Conservation (phyloP, 164 flowering plant species). For the Stephania japonica region DNA sequence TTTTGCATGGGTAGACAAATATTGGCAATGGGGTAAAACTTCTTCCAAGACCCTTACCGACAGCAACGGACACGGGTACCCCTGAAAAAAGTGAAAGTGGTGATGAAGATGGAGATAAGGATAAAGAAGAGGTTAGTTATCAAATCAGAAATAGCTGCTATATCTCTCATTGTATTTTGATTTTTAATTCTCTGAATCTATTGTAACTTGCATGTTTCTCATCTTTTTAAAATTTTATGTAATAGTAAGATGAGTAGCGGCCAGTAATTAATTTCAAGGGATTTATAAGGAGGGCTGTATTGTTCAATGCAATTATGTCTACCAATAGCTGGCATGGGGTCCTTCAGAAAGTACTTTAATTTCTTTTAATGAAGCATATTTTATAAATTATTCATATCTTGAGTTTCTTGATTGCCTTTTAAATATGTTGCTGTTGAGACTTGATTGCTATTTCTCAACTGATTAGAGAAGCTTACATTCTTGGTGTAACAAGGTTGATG, state of each 20-base stretch:
- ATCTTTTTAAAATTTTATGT: neutral
- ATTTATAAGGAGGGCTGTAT: neutral
- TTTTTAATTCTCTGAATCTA: too few species aligned
- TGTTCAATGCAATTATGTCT: neutral
- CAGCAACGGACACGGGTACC: conserved; percentile 19
- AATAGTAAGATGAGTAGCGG: neutral
- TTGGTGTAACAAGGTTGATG: neutral
- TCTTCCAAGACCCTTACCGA: conserved; percentile 73
- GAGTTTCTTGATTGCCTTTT: neutral
- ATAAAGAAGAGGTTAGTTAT: conserved; percentile 36
- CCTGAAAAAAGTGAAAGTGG: conserved; percentile 31
- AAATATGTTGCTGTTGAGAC: neutral
- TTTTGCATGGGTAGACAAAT: conserved; percentile 38
- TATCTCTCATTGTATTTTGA: neutral
- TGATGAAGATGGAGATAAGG: conserved; percentile 26
- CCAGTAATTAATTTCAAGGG: neutral
- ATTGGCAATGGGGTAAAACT: conserved; percentile 32
- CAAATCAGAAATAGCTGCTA: neutral
- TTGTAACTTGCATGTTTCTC: neutral
- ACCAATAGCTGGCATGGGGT: neutral
- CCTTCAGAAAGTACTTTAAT: neutral
- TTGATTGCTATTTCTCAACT: neutral
- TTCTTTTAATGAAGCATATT: neutral
- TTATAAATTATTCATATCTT: neutral
- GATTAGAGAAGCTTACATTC: neutral